Evolutionary conservation across 2,329 filamentous ascomycete species (phyloP).

Genomic region (Apiospora phragmitis): DNA sequence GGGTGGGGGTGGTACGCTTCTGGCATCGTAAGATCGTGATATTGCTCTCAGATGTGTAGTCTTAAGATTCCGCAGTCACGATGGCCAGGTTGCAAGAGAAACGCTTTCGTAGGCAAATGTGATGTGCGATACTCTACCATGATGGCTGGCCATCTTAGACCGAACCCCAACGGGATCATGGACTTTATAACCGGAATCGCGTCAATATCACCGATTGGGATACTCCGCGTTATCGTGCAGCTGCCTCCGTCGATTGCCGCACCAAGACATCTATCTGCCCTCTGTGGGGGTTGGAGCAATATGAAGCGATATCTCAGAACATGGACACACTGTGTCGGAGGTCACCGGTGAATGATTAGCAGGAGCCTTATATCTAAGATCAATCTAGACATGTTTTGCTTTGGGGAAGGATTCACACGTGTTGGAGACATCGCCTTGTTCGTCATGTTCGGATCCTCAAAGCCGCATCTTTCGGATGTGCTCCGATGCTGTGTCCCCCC

Average conservation of each 20-base stretch:
- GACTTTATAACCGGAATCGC: background rate
- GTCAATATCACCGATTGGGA: background rate
- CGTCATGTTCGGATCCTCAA: background rate
- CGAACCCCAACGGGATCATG: background rate
- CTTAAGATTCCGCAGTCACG: background rate
- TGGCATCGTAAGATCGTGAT: slow-evolving; percentile 21
- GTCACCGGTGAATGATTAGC: background rate
- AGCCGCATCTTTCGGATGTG: background rate
- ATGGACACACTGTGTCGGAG: background rate
- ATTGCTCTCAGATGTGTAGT: background rate
- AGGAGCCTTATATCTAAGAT: background rate
- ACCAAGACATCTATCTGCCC: background rate
- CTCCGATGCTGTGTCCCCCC: background rate
- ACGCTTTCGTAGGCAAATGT: background rate
- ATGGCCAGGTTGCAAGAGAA: background rate
- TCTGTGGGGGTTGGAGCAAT: background rate
- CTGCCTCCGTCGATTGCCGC: background rate
- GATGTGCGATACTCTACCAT: background rate
- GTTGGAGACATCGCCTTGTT: background rate
- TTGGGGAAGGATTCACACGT: background rate
- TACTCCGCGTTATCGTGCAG: background rate
- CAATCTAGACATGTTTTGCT: background rate
- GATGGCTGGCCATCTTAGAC: background rate
- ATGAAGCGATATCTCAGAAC: background rate
- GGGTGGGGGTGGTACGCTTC: slow-evolving; percentile 29